These are phyloP conservation scores for Talaromyces funiculosus DNA, from an alignment of 2,329 filamentous ascomycete species.

Conservation along the genomic window DNA sequence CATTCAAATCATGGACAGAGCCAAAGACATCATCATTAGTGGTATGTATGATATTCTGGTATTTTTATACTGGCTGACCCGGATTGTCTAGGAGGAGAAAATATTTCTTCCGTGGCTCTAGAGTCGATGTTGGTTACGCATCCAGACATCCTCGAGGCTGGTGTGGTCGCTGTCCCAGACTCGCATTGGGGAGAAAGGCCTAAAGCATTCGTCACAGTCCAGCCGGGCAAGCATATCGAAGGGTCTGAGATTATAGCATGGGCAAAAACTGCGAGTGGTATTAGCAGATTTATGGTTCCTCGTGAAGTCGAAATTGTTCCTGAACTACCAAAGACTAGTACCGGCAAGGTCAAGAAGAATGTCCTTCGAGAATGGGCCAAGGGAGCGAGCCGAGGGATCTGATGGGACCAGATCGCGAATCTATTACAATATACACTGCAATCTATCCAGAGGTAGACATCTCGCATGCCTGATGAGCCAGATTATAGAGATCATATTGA, in stretches of 20 bases:
- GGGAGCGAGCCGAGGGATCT: conserved; percentile 35
- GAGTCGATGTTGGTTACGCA: conserved; percentile 87
- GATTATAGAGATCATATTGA: neutral
- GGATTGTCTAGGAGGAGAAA: conserved; percentile 70
- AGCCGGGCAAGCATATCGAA: conserved; percentile 56
- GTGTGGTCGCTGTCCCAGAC: conserved; percentile 81
- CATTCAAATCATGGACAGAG: conserved; percentile 84
- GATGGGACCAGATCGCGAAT: neutral
- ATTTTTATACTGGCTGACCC: neutral
- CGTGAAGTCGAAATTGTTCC: conserved; percentile 69
- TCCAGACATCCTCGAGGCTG: conserved; percentile 82
- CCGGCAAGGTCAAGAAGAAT: conserved; percentile 95
- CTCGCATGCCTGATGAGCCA: neutral
- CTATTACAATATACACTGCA: neutral
- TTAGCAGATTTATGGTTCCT: conserved; percentile 85
- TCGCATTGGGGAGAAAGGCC: conserved; percentile 94
- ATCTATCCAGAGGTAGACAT: neutral
- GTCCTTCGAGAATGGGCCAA: conserved; percentile 81
- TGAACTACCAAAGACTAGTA: conserved; percentile 93
- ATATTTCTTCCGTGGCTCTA: conserved; percentile 89
- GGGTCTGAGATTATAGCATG: conserved; percentile 73
- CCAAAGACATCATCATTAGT: conserved; percentile 97
- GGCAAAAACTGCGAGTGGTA: conserved; percentile 73
- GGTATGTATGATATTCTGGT: conserved; percentile 47
- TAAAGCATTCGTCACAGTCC: conserved; percentile 84